phyloP scores from a whole-genome alignment of 176 grass and related monocot genomes.

The Luzula sylvatica region DNA sequence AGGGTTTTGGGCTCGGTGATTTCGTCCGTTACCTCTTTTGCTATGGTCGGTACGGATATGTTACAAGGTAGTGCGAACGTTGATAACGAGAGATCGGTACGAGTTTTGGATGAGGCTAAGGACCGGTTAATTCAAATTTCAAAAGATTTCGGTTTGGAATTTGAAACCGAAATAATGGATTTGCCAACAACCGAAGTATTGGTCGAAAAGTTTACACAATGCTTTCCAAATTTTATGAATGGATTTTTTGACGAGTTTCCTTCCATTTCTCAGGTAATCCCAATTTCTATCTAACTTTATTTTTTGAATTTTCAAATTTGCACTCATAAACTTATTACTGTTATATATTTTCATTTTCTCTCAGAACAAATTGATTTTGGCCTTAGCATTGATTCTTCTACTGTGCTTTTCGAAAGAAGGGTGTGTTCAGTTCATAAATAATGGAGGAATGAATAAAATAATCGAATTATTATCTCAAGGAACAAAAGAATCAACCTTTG shows the following conservation, averaged over 20 bases:
- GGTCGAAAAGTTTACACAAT: conserved; percentile 44
- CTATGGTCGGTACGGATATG: conserved; percentile 25
- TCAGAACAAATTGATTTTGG: conserved; percentile 59
- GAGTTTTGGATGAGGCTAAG: conserved; percentile 40
- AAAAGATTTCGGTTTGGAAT: conserved; percentile 28
- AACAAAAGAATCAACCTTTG: conserved; percentile 48
- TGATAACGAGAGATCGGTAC: conserved; percentile 25
- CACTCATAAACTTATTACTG: conserved; percentile 11
- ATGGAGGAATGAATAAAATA: conserved; percentile 84
- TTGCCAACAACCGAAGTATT: conserved; percentile 41
- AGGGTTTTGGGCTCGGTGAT: conserved; percentile 44
- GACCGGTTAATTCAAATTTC: conserved; percentile 51
- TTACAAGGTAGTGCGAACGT: conserved; percentile 28
- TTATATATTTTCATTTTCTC: conserved; percentile 18
- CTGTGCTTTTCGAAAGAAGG: conserved; percentile 81
- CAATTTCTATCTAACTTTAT: conserved; percentile 6
- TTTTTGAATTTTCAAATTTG: neutral
- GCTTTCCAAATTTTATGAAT: conserved; percentile 58
- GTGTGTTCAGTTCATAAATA: conserved; percentile 69
- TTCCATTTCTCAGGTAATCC: conserved; percentile 46
- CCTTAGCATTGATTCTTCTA: conserved; percentile 68
- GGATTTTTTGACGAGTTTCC: conserved; percentile 34
- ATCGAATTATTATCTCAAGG: conserved; percentile 45
- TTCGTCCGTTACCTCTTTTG: conserved; percentile 51
- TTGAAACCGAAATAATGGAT: conserved; percentile 15